Evolutionary conservation across 352 stramenopile genomes (phyloP).

Genomic region (Phytophthora pistaciae): DNA sequence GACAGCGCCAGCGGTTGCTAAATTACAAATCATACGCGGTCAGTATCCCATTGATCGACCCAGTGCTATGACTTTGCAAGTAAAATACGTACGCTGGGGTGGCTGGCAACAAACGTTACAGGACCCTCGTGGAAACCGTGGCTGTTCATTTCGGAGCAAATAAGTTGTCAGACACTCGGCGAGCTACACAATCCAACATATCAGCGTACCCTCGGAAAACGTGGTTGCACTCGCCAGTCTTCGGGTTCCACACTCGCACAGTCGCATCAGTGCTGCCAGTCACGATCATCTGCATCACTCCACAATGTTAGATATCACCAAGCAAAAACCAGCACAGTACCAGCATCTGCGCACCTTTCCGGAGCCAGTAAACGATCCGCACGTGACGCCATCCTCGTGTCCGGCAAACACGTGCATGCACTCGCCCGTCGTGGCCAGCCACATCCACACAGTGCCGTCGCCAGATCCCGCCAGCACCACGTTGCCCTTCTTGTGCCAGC

Average conservation of each 20-base stretch:
- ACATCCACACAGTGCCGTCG: constrained; percentile 94
- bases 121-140: constrained; percentile 89
- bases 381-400: constrained; percentile 96
- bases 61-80: neutral
- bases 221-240: constrained; percentile 93
- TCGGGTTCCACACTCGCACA: constrained; percentile 96
- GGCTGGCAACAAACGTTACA: constrained; percentile 93
- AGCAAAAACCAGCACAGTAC: neutral
- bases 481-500: constrained; percentile 93
- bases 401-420: constrained; percentile 99
- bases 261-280: constrained; percentile 95
- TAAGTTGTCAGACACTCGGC: constrained; percentile 1
- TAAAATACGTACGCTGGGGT: constrained; percentile 69
- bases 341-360: constrained; percentile 82
- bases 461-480: constrained; percentile 90
- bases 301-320: constrained; percentile 5
- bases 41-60: neutral
- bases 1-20: constrained; percentile 94
- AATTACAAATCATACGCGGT: constrained; percentile 1
- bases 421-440: constrained; percentile 94
- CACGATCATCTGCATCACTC: constrained; percentile 83
- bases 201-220: constrained; percentile 84
- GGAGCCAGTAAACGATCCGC: constrained; percentile 94
- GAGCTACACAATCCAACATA: neutral
- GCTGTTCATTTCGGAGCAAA: constrained; percentile 37